A percentile compares a stretch with the other conserved stretches of the same genome.
Conservation (phyloP, 225 moss, liverwort and hornwort species). For the Takakia lepidozioides region DNA sequence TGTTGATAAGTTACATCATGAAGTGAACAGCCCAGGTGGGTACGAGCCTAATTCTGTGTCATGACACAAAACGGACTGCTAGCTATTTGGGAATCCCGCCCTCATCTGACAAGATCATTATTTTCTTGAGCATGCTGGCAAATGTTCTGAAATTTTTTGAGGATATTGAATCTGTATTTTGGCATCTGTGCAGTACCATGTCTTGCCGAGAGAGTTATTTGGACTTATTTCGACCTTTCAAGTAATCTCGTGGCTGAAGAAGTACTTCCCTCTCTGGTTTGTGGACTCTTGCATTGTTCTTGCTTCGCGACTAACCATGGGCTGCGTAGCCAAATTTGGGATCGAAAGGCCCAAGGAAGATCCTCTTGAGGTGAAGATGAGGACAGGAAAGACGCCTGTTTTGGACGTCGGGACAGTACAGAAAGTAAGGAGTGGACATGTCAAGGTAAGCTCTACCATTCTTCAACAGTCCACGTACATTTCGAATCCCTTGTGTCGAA, state of each 20-base stretch:
- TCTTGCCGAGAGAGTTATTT: slow-evolving; percentile 27
- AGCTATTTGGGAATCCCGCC: no score
- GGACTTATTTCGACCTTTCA: slow-evolving; percentile 9
- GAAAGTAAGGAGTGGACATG: slow-evolving; percentile 15
- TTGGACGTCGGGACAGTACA: slow-evolving; percentile 20
- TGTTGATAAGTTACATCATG: no score
- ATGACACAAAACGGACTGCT: no score
- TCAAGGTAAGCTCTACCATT: slow-evolving; percentile 29
- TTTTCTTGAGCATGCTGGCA: no score
- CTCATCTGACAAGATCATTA: no score
- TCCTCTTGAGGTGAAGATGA: slow-evolving; percentile 14
- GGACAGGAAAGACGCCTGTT: slow-evolving; percentile 17
- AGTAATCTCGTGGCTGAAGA: neutral
- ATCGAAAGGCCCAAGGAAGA: slow-evolving; percentile 7
- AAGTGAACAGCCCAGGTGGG: no score
- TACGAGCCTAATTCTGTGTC: no score
- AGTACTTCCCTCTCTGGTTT: slow-evolving; percentile 8
- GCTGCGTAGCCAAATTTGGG: slow-evolving; percentile 10
- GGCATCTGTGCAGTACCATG: slow-evolving; percentile 24
- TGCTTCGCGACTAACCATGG: slow-evolving; percentile 12
- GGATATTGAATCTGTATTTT: no score
- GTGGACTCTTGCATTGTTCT: slow-evolving; percentile 10
- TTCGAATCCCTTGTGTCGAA: no score
- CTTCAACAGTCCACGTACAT: no score
- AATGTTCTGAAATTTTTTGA: no score